Conservation (phyloP, 2,329 filamentous ascomycete species). For the Geoglossum cookeanum region DNA sequence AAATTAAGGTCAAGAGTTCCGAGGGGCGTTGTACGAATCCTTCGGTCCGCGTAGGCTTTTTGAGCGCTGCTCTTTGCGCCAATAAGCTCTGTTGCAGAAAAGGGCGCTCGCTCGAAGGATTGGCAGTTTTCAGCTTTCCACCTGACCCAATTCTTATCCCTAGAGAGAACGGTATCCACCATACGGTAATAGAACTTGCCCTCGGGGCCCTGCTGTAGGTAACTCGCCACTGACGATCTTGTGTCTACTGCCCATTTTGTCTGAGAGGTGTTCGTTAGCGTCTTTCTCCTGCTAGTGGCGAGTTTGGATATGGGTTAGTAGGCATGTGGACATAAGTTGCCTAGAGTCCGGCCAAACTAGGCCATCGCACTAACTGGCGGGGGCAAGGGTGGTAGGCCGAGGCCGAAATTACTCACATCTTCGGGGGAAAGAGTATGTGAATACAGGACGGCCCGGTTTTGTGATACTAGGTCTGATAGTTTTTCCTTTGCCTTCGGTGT, state of each 20-base stretch:
- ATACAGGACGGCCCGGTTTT: slow-evolving; percentile 78
- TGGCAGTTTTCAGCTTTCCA: slow-evolving; percentile 96
- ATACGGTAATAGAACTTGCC: slow-evolving; percentile 91
- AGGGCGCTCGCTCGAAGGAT: slow-evolving; percentile 56
- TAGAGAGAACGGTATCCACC: slow-evolving; percentile 84
- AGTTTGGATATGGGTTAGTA: not conserved
- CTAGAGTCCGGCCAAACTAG: not conserved
- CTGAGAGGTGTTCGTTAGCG: slow-evolving; percentile 20
- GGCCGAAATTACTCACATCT: slow-evolving; percentile 41
- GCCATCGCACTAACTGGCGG: not conserved
- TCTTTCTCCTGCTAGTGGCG: not conserved
- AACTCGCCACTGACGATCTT: slow-evolving; percentile 60
- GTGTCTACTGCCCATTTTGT: slow-evolving; percentile 69
- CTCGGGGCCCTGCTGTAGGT: slow-evolving; percentile 61
- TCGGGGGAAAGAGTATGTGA: slow-evolving; percentile 59
- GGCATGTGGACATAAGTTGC: not conserved
- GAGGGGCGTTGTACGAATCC: slow-evolving; percentile 47
- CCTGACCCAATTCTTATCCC: slow-evolving; percentile 96
- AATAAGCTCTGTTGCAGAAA: slow-evolving; percentile 49
- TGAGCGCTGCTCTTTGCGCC: slow-evolving; percentile 47
- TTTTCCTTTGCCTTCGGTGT: slow-evolving; percentile 68
- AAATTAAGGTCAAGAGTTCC: slow-evolving; percentile 63
- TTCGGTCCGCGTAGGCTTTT: slow-evolving; percentile 50
- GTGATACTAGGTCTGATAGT: slow-evolving; percentile 39
- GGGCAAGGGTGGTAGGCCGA: not conserved